Evolutionary conservation across 139 green algal genomes (phyloP).

Genomic region (Gonium pectorale): DNA sequence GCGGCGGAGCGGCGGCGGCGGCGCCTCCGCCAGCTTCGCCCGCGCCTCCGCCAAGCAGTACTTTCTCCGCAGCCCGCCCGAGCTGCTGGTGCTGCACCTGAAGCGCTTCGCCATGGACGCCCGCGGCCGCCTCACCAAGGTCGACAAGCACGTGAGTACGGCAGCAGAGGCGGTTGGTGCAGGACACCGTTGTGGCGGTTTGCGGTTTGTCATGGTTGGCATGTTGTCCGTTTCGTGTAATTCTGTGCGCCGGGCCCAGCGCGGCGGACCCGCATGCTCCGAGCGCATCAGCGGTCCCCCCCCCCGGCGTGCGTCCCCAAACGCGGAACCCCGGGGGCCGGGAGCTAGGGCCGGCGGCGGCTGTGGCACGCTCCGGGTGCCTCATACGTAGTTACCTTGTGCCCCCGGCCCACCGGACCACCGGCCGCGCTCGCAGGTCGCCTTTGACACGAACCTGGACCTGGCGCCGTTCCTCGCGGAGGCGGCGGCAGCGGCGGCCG

Average conservation of each 20-base stretch:
- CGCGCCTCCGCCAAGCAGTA: constrained; percentile 41
- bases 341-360: too few species aligned
- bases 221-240: too few species aligned
- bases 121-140: constrained; percentile 66
- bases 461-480: not conserved
- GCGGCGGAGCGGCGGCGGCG: constrained; percentile 8
- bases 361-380: too few species aligned
- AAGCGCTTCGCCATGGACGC: constrained; percentile 75
- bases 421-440: constrained; percentile 34
- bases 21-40: not conserved
- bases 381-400: too few species aligned
- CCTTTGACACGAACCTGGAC: constrained; percentile 51
- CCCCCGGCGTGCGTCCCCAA: too few species aligned
- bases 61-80: constrained; percentile 44
- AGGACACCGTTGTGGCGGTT: too few species aligned
- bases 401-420: not conserved
- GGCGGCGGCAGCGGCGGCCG: not conserved
- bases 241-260: too few species aligned
- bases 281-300: too few species aligned
- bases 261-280: too few species aligned
- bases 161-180: too few species aligned
- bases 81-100: constrained; percentile 71
- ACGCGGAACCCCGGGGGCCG: too few species aligned
- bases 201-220: too few species aligned
- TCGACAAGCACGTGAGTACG: constrained; percentile 57